These are phyloP conservation scores for Lactarius tabidus DNA, from an alignment of 768 basidiomycete genomes.

Conservation along the genomic window DNA sequence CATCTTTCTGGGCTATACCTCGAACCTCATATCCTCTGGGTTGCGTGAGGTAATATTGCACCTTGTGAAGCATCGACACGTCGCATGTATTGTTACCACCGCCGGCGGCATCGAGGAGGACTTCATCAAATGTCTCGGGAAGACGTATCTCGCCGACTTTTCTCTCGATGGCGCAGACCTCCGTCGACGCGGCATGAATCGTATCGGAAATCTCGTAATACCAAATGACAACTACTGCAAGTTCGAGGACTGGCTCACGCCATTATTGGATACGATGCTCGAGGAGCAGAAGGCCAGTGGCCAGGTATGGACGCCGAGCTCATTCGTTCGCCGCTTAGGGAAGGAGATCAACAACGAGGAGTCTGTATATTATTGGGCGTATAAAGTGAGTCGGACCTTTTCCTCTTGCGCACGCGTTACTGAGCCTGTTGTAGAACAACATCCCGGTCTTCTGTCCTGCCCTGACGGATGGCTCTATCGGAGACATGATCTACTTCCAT, in stretches of 20 bases:
- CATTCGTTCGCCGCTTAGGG: conserved; percentile 88
- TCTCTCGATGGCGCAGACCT: conserved; percentile 86
- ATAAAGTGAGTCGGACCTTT: conserved; percentile 67
- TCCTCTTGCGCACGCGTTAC: conserved; percentile 21
- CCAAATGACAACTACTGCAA: conserved; percentile 99
- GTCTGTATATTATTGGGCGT: conserved; percentile 99
- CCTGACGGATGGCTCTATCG: conserved; percentile 94
- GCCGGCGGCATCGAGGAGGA: conserved; percentile 99
- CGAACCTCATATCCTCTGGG: conserved; percentile 97
- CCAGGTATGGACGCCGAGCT: conserved; percentile 86
- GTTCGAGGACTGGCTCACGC: conserved; percentile 99
- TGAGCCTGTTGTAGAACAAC: conserved; percentile 65
- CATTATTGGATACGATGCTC: conserved; percentile 88
- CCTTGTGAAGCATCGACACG: conserved; percentile 89
- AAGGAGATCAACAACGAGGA: conserved; percentile 97
- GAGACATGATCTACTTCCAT: conserved; percentile 99
- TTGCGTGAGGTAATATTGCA: conserved; percentile 88
- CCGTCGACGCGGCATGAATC: conserved; percentile 88
- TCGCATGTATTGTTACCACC: conserved; percentile 89
- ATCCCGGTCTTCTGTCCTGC: conserved; percentile 99
- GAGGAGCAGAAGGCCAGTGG: conserved; percentile 74
- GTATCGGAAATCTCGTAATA: conserved; percentile 93
- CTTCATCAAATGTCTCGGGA: conserved; percentile 97
- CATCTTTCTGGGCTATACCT: conserved; percentile 96
- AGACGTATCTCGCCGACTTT: conserved; percentile 93